phyloP scores from a whole-genome alignment of 2,329 filamentous ascomycete species.

The Fusarium guadeloupense region DNA sequence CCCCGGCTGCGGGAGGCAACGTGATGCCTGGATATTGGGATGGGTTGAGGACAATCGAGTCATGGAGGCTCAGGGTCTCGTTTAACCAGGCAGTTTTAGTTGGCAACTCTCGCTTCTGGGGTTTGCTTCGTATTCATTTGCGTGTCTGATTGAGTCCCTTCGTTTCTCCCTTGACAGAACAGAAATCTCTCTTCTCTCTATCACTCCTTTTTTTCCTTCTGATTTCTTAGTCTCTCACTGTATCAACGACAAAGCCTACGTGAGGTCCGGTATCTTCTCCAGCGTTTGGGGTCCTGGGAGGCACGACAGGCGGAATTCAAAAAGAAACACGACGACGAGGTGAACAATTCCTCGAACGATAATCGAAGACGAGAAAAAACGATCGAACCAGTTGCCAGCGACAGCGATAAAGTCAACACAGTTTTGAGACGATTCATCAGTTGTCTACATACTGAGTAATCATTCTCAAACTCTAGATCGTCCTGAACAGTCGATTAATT shows the following conservation, averaged over 20 bases:
- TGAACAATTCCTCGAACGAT: conserved; percentile 4
- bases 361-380: conserved; percentile 17
- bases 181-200: conserved; percentile 10
- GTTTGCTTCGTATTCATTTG: conserved; percentile 37
- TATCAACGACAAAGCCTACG: conserved; percentile 7
- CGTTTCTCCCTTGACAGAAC: conserved; percentile 26
- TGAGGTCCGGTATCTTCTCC: conserved; percentile 8
- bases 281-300: conserved; percentile 16
- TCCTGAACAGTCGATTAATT: conserved; percentile 20
- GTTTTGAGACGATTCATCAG: conserved; percentile 4
- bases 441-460: conserved; percentile 7
- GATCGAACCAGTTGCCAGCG: conserved; percentile 13
- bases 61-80: conserved; percentile 28
- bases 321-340: conserved; percentile 18
- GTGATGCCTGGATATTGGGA: conserved; percentile 14
- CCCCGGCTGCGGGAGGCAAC: background rate
- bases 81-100: conserved; percentile 18
- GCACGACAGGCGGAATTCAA: conserved; percentile 19
- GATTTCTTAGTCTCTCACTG: conserved; percentile 1
- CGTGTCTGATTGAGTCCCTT: conserved; percentile 22
- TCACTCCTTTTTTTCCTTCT: conserved; percentile 17
- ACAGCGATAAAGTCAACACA: conserved; percentile 10
- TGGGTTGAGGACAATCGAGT: conserved; percentile 23
- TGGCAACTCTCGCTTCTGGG: conserved; percentile 34
- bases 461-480: conserved; percentile 15